Base-by-base conservation (phyloP, 768 basidiomycete species). In the Leccinum arenicola region DNA sequence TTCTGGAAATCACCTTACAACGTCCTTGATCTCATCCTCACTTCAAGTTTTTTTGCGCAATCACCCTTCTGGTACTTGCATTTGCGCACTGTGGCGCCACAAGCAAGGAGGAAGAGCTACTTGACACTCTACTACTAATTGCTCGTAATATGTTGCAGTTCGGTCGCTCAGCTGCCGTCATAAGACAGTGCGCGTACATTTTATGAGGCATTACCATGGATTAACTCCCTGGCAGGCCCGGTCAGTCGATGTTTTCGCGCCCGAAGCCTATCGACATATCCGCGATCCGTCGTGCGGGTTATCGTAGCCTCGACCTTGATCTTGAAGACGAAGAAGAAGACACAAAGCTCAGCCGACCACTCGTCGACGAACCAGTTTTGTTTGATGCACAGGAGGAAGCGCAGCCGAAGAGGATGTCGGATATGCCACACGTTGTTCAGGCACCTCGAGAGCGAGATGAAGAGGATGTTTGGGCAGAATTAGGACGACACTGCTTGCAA, bases 71-170 rank as follows among this genome's bases (percentile, higher is more conserved):
- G 33, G 85, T 98, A n/a, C 84, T 98, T 50, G 85, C 90, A 55
- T 92, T 94, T 70, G 87, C 90, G 17, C 86, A 89, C 52, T 94
- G 93, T 70, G 88, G 87, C 23, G 68, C 84, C 33, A 84, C 85
- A 38, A 93, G 90, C 72, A 93, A 91, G 75, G 91, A 93, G 68
- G 96, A 99, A 75, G 95, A 97, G 68, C 77, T 98, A 1, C 81
- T 98, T 50, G 97, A 98, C 70, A 97, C 93, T 2, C 77, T 98
- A 55, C 78, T 98, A 25, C 86, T 98, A 27, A 87, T 98, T 64
- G 93, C 91, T 19, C 84, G 96, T 45, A 98, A 98, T 70, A 84
- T 94, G 57, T 83, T 99, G 56, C 93, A 95, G 65, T 98, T 98
- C 69, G 87, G 90, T 29, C 85, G 95, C 25, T 80, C 98, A 17